These are phyloP conservation scores for Ceratonia siliqua DNA, from an alignment of 306 rosid genomes.

Conservation along the genomic window DNA sequence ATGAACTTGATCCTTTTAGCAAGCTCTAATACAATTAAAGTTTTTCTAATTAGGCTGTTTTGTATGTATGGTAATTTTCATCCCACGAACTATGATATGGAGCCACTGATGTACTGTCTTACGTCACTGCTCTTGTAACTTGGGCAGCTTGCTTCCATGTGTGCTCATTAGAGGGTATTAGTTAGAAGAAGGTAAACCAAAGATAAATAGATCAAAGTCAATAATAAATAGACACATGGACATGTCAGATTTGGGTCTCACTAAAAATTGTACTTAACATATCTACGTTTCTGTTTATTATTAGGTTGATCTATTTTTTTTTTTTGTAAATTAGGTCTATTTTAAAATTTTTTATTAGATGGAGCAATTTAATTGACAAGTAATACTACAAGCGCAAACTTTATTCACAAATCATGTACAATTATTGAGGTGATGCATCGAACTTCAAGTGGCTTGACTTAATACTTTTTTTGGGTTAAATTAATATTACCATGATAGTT, in stretches of 20 bases:
- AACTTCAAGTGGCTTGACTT: too few species aligned
- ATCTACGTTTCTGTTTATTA: neutral
- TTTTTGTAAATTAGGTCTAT: too few species aligned
- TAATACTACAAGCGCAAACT: too few species aligned
- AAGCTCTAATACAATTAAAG: neutral
- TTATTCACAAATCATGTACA: too few species aligned
- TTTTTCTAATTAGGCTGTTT: neutral
- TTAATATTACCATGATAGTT: too few species aligned
- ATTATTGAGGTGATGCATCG: too few species aligned
- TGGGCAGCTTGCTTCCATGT: neutral
- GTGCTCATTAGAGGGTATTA: neutral
- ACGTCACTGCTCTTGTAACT: neutral
- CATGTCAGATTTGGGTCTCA: neutral
- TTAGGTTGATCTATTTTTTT: too few species aligned
- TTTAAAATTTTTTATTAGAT: neutral
- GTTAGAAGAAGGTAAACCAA: too few species aligned
- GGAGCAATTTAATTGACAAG: neutral
- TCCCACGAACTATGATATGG: neutral
- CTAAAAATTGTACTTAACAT: neutral
- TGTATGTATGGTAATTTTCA: neutral
- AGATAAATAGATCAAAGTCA: too few species aligned
- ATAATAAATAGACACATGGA: neutral
- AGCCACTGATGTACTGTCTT: neutral
- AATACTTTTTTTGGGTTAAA: too few species aligned
- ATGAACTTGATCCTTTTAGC: neutral